A percentile compares a stretch with the other conserved stretches of the same genome.
phyloP scores from a whole-genome alignment of 1,139 yeast genomes.

The Candida sp. region DNA sequence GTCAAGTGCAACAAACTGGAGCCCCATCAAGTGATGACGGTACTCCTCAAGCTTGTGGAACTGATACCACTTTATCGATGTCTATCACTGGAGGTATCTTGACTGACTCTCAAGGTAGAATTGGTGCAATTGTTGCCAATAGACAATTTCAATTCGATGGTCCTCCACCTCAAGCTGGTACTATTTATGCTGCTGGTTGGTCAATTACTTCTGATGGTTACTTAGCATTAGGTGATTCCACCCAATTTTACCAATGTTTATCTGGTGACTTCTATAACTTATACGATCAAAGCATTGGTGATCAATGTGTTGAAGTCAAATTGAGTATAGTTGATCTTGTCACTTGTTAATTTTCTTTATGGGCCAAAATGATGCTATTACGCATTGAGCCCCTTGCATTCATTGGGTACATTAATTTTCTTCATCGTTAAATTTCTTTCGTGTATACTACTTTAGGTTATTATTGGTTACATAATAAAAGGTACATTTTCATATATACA shows the following conservation, averaged over 20 bases:
- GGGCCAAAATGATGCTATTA: no score
- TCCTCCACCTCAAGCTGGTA: conserved; percentile 90
- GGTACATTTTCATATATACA: not conserved
- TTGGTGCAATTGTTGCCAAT: conserved; percentile 82
- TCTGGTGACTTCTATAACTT: conserved; percentile 82
- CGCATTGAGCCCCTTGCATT: not conserved
- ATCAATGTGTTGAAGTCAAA: conserved; percentile 63
- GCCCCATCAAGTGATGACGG: conserved; percentile 12
- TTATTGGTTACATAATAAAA: not conserved
- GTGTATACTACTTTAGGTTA: not conserved
- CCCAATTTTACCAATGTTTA: conserved; percentile 73
- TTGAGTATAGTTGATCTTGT: conserved; percentile 64
- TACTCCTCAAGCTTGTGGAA: conserved; percentile 42
- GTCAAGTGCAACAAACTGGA: conserved; percentile 26
- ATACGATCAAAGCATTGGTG: conserved; percentile 66
- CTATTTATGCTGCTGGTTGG: conserved; percentile 87
- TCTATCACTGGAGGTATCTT: conserved; percentile 50
- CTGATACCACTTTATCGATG: conserved; percentile 53
- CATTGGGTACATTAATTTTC: not conserved
- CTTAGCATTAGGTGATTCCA: conserved; percentile 66
- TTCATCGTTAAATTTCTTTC: not conserved
- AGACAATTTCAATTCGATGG: conserved; percentile 89
- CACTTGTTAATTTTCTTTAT: conserved; percentile 48
- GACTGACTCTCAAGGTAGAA: conserved; percentile 63
- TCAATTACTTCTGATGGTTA: conserved; percentile 59